Evolutionary conservation across 2,329 filamentous ascomycete species (phyloP), one percentile per base, ranked within the genome.

Genomic region (Phialemoniopsis sp.): DNA sequence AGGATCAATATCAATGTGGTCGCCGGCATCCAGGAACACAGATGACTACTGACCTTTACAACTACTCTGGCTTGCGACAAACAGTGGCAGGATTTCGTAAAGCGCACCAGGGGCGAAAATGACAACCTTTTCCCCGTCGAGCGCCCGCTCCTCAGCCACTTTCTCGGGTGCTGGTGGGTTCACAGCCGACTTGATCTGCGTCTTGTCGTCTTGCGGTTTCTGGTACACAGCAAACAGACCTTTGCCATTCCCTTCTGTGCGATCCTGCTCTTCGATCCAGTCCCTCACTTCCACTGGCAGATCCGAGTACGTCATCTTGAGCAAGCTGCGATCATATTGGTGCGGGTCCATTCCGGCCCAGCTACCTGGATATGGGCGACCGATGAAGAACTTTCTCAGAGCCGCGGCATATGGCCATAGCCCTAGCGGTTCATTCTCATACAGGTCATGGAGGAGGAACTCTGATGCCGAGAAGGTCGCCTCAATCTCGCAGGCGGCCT

Each of bases 291-390:
- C 49, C 16, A 64, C 45, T 10, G 71, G 72, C 21, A 76, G 40
- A 6, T 64, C 57, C 5, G 52, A 47, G 45, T 70, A 68, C 26
- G 62, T 56, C 72, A 76, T 74, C 47, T 60, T 49, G 32, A 76
- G 50, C 44, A 76, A 49, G 40, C 62, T 64, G 14, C 72, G 66
- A 39, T 72, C 67, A 43, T 66, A 62, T 36, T 67, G 66, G 53
- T 78, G 73, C n/a, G 60, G 63, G 48, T 78, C 73, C 17, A 69
- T 55, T 29, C 73, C 73, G 18, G 62, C 60, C 73, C 73, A 78
- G 31, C 64, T 64, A 17, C 73, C 73, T 0, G 73, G 72, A 51
- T 77, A 72, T 36, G 64, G 55, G 26, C 63, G 58, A 5, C 56
- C 55, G 8, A 52, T 41, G 46, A 71, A 72, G 32, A 66, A 51